These are phyloP conservation scores for Physcia stellaris DNA, from an alignment of 495 filamentous ascomycete species.

Conservation along the genomic window DNA sequence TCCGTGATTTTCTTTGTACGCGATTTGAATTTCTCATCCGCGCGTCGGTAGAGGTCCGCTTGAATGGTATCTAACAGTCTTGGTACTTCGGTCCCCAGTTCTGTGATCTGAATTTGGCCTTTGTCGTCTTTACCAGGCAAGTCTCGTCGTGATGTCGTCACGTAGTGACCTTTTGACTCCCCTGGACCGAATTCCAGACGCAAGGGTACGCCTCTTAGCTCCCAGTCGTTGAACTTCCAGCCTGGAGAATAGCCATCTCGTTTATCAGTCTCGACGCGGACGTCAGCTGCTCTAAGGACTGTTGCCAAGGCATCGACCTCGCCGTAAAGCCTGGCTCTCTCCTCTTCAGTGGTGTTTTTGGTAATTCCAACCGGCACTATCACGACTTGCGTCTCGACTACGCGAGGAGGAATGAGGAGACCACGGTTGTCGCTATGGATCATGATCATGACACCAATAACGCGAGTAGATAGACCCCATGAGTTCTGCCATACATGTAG, in stretches of 20 bases:
- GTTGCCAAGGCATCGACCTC: conserved; percentile 53
- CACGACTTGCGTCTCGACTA: conserved; percentile 74
- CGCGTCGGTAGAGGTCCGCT: conserved; percentile 67
- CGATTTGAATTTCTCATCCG: conserved; percentile 55
- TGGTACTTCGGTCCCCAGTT: conserved; percentile 58
- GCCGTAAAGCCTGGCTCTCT: conserved; percentile 54
- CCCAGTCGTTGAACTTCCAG: conserved; percentile 98
- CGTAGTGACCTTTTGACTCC: conserved; percentile 69
- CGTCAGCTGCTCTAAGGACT: conserved; percentile 47
- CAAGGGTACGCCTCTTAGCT: conserved; percentile 83
- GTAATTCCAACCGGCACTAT: conserved; percentile 91
- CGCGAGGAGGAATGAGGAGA: conserved; percentile 77
- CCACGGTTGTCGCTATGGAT: conserved; percentile 91
- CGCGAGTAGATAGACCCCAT: conserved; percentile 91
- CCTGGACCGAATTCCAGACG: conserved; percentile 93
- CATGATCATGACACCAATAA: conserved; percentile 97
- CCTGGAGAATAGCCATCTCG: conserved; percentile 83
- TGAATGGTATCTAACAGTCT: conserved; percentile 81
- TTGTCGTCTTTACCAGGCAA: conserved; percentile 55
- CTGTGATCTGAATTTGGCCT: conserved; percentile 58
- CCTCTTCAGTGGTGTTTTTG: conserved; percentile 66
- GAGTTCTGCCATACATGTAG: conserved; percentile 94
- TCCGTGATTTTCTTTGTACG: conserved; percentile 71
- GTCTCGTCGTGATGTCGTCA: conserved; percentile 78
- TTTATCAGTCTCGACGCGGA: conserved; percentile 61